Evolutionary conservation across 805 yeast genomes (phyloP).

Genomic region (Starmerella asiatica): DNA sequence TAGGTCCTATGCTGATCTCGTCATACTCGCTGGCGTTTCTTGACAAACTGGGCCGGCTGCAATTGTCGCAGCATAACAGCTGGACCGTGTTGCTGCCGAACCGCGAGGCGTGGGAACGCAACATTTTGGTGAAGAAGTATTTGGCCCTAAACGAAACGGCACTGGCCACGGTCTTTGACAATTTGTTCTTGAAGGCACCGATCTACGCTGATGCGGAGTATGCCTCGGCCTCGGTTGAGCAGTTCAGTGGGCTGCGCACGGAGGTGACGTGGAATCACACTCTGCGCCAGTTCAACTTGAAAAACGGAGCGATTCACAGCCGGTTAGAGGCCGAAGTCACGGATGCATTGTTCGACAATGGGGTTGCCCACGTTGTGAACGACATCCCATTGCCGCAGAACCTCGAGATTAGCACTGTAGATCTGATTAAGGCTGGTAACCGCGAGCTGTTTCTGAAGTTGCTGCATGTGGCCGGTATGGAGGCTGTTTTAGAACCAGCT

Average conservation of each 20-base stretch:
- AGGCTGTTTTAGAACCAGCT: conserved; percentile 30
- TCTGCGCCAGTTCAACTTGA: neutral
- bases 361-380: conserved; percentile 65
- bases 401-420: conserved; percentile 39
- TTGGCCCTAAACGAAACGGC: conserved; percentile 40
- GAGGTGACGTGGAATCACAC: conserved; percentile 6
- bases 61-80: conserved; percentile 42
- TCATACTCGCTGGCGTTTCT: conserved; percentile 51
- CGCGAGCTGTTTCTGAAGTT: conserved; percentile 36
- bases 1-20: conserved; percentile 51
- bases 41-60: conserved; percentile 38
- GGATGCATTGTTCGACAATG: conserved; percentile 68
- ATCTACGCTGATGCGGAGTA: conserved; percentile 49
- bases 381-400: conserved; percentile 43
- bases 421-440: conserved; percentile 45
- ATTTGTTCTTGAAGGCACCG: conserved; percentile 46
- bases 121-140: conserved; percentile 48
- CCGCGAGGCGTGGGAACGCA: conserved; percentile 52
- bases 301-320: conserved; percentile 2
- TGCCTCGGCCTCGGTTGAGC: conserved; percentile 18
- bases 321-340: conserved; percentile 20
- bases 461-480: conserved; percentile 23
- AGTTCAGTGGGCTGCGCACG: conserved; percentile 18
- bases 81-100: conserved; percentile 73
- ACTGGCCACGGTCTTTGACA: conserved; percentile 41